Evolutionary conservation across 2,329 filamentous ascomycete species (phyloP).

Genomic region (Penicillium sumatraense): DNA sequence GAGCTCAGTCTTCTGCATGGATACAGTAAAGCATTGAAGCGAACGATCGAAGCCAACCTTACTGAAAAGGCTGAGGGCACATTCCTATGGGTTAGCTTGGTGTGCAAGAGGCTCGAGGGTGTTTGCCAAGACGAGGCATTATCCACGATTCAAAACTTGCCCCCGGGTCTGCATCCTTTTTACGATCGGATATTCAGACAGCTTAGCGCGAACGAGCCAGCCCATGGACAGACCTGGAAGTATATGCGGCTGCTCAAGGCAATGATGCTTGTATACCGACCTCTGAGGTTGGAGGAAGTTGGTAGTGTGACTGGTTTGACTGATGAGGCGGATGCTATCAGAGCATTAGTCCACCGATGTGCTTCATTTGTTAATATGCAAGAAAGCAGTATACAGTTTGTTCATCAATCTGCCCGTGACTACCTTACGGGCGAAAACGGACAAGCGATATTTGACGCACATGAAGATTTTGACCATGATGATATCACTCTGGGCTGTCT

Average conservation of each 20-base stretch:
- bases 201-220: slow-evolving; percentile 14
- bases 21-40: slow-evolving; percentile 13
- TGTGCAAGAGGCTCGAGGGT: slow-evolving; percentile 30
- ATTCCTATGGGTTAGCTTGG: slow-evolving; percentile 33
- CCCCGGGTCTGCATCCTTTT: slow-evolving; percentile 24
- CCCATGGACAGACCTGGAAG: slow-evolving; percentile 13
- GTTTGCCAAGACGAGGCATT: slow-evolving; percentile 10
- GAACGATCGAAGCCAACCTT: slow-evolving; percentile 10
- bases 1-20: slow-evolving; percentile 20
- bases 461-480: slow-evolving; percentile 13
- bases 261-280: slow-evolving; percentile 30
- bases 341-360: slow-evolving; percentile 19
- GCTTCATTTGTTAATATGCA: slow-evolving; percentile 30
- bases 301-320: slow-evolving; percentile 23
- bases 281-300: slow-evolving; percentile 28
- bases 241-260: slow-evolving; percentile 26
- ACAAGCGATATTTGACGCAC: slow-evolving; percentile 7
- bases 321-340: slow-evolving; percentile 14
- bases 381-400: slow-evolving; percentile 28
- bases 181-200: slow-evolving; percentile 29
- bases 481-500: slow-evolving; percentile 23
- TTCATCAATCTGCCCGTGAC: slow-evolving; percentile 35
- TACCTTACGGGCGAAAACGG: slow-evolving; percentile 21
- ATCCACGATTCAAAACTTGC: slow-evolving; percentile 21
- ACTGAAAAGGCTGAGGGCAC: slow-evolving; percentile 27